phyloP scores from a whole-genome alignment of 768 basidiomycete genomes.

The Amanita pallidorosea region DNA sequence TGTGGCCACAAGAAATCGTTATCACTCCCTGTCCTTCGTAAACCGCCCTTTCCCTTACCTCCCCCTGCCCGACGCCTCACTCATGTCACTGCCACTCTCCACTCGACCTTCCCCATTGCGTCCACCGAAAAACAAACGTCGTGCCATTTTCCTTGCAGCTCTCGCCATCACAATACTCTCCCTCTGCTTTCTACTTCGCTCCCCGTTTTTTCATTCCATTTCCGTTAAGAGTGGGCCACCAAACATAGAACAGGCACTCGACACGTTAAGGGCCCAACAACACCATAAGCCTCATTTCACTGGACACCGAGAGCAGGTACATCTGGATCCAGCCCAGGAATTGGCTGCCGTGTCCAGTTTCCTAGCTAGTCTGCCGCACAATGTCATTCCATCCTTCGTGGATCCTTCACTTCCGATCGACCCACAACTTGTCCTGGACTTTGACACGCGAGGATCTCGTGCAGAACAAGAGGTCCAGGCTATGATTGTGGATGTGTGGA shows the following conservation, averaged over 20 bases:
- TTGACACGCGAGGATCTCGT: slow-evolving; percentile 59
- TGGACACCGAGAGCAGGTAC: slow-evolving; percentile 24
- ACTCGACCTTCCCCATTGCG: slow-evolving; percentile 18
- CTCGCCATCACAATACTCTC: slow-evolving; percentile 38
- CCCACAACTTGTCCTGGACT: slow-evolving; percentile 74
- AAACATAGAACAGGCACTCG: slow-evolving; percentile 23
- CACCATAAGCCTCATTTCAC: background rate
- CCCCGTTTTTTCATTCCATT: slow-evolving; percentile 28
- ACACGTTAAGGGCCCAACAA: background rate
- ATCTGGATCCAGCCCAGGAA: slow-evolving; percentile 46
- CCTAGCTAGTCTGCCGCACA: slow-evolving; percentile 62
- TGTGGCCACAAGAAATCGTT: background rate
- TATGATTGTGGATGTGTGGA: slow-evolving; percentile 60
- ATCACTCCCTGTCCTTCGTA: background rate
- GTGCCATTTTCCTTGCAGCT: slow-evolving; percentile 45
- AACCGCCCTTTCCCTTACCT: background rate
- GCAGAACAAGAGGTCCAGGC: slow-evolving; percentile 49
- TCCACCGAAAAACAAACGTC: slow-evolving; percentile 38
- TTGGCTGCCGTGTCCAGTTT: slow-evolving; percentile 69
- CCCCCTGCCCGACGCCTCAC: background rate
- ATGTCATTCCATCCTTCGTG: slow-evolving; percentile 56
- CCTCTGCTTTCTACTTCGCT: slow-evolving; percentile 43
- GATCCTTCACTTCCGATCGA: slow-evolving; percentile 61
- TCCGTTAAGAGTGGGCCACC: slow-evolving; percentile 20
- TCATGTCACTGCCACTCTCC: background rate